Conservation (phyloP, 2,329 filamentous ascomycete species). For the Amauroascus verrucosus region DNA sequence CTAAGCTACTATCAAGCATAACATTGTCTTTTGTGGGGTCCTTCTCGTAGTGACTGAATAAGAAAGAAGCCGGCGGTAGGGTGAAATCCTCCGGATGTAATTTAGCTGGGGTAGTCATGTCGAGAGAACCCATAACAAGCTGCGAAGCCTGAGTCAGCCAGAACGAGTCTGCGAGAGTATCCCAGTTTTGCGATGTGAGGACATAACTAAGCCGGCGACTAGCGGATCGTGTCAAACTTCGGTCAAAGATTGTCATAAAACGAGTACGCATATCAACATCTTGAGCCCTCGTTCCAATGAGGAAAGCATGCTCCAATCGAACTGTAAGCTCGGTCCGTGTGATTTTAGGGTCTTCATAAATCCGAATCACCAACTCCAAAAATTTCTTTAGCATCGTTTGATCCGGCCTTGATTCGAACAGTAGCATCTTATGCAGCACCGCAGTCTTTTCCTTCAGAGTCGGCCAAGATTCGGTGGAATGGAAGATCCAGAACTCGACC, state of each 20-base stretch:
- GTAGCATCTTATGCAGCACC: conserved; percentile 96
- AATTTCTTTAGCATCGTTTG: conserved; percentile 83
- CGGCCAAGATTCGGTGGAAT: conserved; percentile 87
- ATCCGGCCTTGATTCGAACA: conserved; percentile 79
- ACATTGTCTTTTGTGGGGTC: conserved; percentile 54
- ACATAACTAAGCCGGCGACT: conserved; percentile 83
- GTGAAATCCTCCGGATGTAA: conserved; percentile 78
- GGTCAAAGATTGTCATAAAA: conserved; percentile 94
- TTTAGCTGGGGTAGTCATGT: conserved; percentile 68
- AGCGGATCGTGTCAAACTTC: conserved; percentile 83
- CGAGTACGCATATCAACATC: conserved; percentile 95
- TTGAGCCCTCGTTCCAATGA: conserved; percentile 84
- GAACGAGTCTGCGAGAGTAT: conserved; percentile 85
- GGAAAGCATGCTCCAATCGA: conserved; percentile 92
- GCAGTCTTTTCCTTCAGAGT: conserved; percentile 98
- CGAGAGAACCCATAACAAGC: conserved; percentile 79
- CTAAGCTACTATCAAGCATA: conserved; percentile 74
- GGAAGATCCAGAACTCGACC: conserved; percentile 94
- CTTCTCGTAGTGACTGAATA: conserved; percentile 63
- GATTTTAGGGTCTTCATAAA: conserved; percentile 96
- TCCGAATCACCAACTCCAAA: conserved; percentile 87
- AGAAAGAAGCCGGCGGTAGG: conserved; percentile 59
- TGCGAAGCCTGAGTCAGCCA: conserved; percentile 96
- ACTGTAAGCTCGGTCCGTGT: conserved; percentile 92
- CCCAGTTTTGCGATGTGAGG: conserved; percentile 89